Evolutionary conservation across 495 filamentous ascomycete genomes (phyloP).

Genomic region (Aspergillus taichungensis): DNA sequence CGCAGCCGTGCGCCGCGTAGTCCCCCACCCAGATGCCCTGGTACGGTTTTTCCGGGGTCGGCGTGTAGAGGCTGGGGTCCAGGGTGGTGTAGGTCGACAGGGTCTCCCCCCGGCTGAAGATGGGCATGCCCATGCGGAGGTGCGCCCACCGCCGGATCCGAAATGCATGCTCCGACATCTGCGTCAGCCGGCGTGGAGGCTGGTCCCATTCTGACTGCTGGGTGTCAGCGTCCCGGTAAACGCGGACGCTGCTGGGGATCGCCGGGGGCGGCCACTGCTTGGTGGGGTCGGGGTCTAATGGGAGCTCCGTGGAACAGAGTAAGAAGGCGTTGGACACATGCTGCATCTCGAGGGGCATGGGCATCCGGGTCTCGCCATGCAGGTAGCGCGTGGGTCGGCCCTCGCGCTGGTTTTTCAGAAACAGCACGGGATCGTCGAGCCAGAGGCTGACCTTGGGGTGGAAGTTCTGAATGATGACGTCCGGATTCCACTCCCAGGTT

Average conservation of each 20-base stretch:
- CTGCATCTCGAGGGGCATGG: conserved; percentile 39
- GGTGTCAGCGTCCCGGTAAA: conserved; percentile 14
- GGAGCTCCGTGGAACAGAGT: conserved; percentile 31
- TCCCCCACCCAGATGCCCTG: conserved; percentile 90
- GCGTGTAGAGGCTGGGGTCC: conserved; percentile 60
- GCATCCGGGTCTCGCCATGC: conserved; percentile 43
- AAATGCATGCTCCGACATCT: conserved; percentile 58
- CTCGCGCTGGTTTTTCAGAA: conserved; percentile 37
- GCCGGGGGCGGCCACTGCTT: conserved; percentile 66
- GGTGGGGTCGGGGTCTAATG: conserved; percentile 18
- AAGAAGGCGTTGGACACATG: conserved; percentile 39
- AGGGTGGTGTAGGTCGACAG: conserved; percentile 71
- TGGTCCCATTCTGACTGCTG: conserved; percentile 32
- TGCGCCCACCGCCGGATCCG: conserved; percentile 66
- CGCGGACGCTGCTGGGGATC: conserved; percentile 48
- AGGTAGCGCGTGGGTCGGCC: conserved; percentile 11
- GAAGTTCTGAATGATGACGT: conserved; percentile 70
- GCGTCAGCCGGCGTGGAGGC: conserved; percentile 29
- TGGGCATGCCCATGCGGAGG: conserved; percentile 27
- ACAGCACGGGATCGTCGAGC: conserved; percentile 60
- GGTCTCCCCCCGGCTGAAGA: conserved; percentile 48
- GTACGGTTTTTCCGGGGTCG: conserved; percentile 69
- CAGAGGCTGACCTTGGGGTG: conserved; percentile 59
- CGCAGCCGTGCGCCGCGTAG: conserved; percentile 79
- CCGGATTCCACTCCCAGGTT: conserved; percentile 53